Conservation (phyloP, 768 basidiomycete species). For the Gymnopilus dilepis region DNA sequence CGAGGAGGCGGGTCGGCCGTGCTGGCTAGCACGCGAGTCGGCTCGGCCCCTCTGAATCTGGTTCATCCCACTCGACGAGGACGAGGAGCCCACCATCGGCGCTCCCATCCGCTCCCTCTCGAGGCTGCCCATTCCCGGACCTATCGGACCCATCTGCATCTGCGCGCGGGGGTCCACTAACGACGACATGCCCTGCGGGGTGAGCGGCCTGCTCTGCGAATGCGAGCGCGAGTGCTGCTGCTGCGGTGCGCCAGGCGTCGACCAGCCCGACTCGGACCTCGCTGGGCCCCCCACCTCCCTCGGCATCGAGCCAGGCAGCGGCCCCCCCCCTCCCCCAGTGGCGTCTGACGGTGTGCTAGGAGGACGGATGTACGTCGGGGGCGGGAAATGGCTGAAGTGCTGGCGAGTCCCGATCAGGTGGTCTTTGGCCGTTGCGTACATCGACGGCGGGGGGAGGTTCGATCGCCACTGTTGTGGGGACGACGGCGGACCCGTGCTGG, state of each 20-base stretch:
- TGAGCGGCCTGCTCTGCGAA: conserved; percentile 14
- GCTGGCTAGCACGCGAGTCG: conserved; percentile 17
- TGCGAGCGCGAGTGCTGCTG: conserved; percentile 14
- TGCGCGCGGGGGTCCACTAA: neutral
- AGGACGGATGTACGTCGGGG: conserved; percentile 8
- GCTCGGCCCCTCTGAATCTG: conserved; percentile 10
- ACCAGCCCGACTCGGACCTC: conserved; percentile 6
- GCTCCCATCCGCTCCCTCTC: conserved; percentile 2
- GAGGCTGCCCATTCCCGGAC: neutral
- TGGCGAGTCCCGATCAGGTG: too few relatives aligned
- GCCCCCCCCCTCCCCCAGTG: too few relatives aligned
- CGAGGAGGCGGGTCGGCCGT: conserved; percentile 11
- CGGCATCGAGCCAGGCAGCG: too few relatives aligned
- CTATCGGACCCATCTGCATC: conserved; percentile 1
- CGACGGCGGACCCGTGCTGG: conserved; percentile 1
- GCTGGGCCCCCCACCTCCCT: neutral
- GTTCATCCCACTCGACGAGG: neutral
- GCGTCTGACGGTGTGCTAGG: neutral
- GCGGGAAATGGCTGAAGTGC: conserved; percentile 8
- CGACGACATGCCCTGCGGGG: neutral
- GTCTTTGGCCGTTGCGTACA: too few relatives aligned
- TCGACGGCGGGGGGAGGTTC: too few relatives aligned
- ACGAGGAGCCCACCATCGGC: neutral
- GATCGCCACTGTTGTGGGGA: conserved; percentile 5
- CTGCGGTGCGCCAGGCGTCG: conserved; percentile 11